A percentile compares a stretch with the other conserved stretches of the same genome.
Evolutionary conservation across 805 yeast genomes (phyloP).

Genomic region (Metschnikowia lunata): DNA sequence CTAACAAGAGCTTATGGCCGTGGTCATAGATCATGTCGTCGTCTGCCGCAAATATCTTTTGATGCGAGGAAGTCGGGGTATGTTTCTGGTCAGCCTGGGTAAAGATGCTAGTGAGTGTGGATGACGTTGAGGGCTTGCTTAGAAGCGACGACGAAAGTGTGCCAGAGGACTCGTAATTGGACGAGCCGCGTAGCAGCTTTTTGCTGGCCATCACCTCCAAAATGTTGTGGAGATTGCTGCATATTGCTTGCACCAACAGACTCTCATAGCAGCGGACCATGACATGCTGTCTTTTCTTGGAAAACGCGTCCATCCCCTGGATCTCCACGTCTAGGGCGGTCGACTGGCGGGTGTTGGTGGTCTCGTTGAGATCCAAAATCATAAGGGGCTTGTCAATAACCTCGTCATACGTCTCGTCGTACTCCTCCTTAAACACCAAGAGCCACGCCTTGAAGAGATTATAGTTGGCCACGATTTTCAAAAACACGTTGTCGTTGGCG

Average conservation of each 20-base stretch:
- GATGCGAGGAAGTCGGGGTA: conserved; percentile 11
- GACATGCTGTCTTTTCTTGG: conserved; percentile 24
- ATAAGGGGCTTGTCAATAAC: conserved; percentile 34
- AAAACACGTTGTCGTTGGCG: conserved; percentile 30
- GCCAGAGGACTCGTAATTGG: conserved; percentile 18
- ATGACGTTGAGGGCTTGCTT: conserved; percentile 26
- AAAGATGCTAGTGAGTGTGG: conserved; percentile 19
- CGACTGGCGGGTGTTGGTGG: conserved; percentile 28
- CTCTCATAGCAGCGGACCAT: conserved; percentile 33
- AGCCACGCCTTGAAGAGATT: conserved; percentile 34
- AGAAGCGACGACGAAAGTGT: conserved; percentile 38
- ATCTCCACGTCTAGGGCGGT: conserved; percentile 40
- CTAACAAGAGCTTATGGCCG: conserved; percentile 19
- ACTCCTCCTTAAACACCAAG: conserved; percentile 38
- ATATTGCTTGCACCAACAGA: conserved; percentile 22
- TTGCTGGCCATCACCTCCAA: conserved; percentile 21
- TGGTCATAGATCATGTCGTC: neutral
- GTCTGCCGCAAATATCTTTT: neutral
- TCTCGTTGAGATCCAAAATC: conserved; percentile 27
- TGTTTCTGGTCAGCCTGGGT: conserved; percentile 12
- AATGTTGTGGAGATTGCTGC: conserved; percentile 25
- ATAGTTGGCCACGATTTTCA: conserved; percentile 37
- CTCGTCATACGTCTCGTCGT: conserved; percentile 27
- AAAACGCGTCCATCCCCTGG: conserved; percentile 29
- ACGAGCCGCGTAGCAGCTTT: conserved; percentile 6